phyloP scores from a whole-genome alignment of 1,284 basidiomycete species.

The Termitomyces sp. region DNA sequence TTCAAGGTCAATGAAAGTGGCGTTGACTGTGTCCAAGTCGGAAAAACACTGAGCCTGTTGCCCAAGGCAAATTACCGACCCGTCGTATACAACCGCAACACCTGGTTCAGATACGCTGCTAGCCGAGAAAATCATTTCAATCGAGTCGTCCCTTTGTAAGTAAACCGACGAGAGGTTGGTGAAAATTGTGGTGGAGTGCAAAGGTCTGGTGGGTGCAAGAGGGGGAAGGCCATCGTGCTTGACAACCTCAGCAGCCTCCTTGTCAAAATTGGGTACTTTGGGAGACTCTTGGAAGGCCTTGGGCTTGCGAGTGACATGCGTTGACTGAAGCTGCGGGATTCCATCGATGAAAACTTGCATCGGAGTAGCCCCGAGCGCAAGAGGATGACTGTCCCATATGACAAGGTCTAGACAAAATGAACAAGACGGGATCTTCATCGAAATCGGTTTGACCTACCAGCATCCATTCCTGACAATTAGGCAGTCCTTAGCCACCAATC shows the following conservation, averaged over 20 bases:
- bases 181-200: conserved; percentile 31
- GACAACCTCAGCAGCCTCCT: conserved; percentile 50
- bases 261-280: conserved; percentile 56
- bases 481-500: not conserved
- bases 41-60: conserved; percentile 22
- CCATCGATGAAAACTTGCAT: conserved; percentile 70
- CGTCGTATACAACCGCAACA: conserved; percentile 36
- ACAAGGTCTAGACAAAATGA: conserved; percentile 56
- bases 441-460: conserved; percentile 27
- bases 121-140: conserved; percentile 23
- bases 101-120: conserved; percentile 16
- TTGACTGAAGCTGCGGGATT: conserved; percentile 47
- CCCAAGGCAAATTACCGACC: conserved; percentile 40
- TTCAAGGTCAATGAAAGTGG: conserved; percentile 32
- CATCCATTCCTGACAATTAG: conserved; percentile 32
- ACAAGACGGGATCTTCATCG: conserved; percentile 29
- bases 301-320: conserved; percentile 43
- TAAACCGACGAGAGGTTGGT: conserved; percentile 41
- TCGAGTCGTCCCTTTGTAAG: conserved; percentile 18
- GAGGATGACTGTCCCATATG: conserved; percentile 85
- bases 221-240: conserved; percentile 64
- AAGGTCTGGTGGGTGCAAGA: conserved; percentile 31
- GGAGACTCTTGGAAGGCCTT: conserved; percentile 45
- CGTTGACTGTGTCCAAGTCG: conserved; percentile 15
- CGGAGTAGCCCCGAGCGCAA: conserved; percentile 68